Percentiles rank a stretch among this genome's conserved stretches.
These are phyloP conservation scores for Globisporangium echinulatum DNA, from an alignment of 352 stramenopile species.

Conservation along the genomic window DNA sequence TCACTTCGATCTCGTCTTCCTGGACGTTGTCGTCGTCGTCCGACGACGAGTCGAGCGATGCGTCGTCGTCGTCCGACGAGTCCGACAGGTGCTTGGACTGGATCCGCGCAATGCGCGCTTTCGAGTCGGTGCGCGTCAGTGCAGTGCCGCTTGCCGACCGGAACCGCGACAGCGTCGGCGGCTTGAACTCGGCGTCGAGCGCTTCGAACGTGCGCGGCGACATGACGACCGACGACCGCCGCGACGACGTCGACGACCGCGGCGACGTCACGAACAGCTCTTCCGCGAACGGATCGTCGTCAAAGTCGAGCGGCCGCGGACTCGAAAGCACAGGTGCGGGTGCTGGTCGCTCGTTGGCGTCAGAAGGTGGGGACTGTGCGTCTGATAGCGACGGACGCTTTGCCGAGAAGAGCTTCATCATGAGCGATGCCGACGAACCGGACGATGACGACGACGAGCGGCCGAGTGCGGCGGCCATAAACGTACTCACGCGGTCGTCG, in stretches of 20 bases:
- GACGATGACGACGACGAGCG: constrained; percentile 11
- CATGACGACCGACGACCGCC: constrained; percentile 15
- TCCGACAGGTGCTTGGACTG: constrained; percentile 22
- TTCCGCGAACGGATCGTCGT: constrained; percentile 13
- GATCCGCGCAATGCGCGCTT: constrained; percentile 12
- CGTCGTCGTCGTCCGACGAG: constrained; percentile 28
- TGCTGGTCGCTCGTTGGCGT: neutral
- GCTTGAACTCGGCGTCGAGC: constrained; percentile 17
- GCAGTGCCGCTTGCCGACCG: constrained; percentile 3
- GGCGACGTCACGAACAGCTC: constrained; percentile 10
- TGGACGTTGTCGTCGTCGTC: constrained; percentile 27
- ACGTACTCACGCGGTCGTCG: neutral
- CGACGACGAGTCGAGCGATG: constrained; percentile 22
- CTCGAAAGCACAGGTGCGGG: neutral
- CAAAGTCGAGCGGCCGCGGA: constrained; percentile 1
- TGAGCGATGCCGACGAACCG: constrained; percentile 6
- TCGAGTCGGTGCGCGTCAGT: constrained; percentile 14
- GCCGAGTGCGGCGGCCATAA: constrained; percentile 9
- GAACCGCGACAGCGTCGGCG: constrained; percentile 17
- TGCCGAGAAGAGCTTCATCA: constrained; percentile 17
- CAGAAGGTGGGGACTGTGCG: neutral
- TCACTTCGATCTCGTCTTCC: constrained; percentile 55
- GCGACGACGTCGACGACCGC: constrained; percentile 13
- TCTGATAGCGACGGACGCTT: constrained; percentile 12
- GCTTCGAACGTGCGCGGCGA: constrained; percentile 15